A percentile compares a stretch with the other conserved stretches of the same genome.
Evolutionary conservation across 129 eudicot species (phyloP).

Genomic region (Silybum marianum): DNA sequence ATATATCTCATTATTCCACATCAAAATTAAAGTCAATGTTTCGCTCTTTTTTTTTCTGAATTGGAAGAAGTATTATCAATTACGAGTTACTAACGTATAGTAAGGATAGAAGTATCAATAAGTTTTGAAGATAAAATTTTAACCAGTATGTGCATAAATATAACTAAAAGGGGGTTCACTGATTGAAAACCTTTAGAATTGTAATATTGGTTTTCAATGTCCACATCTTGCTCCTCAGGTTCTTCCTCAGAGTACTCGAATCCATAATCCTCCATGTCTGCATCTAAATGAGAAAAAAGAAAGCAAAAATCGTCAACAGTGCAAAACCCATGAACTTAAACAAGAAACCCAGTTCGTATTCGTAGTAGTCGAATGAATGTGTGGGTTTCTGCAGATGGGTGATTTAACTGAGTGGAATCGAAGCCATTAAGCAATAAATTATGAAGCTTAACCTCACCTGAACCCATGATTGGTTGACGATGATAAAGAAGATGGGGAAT

Average conservation of each 20-base stretch:
- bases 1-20: background rate
- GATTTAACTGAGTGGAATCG: background rate
- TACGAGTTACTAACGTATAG: background rate
- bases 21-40: background rate
- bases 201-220: slow-evolving; percentile 94
- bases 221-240: slow-evolving; percentile 96
- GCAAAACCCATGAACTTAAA: background rate
- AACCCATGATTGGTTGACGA: slow-evolving; percentile 47
- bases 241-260: slow-evolving; percentile 97
- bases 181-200: slow-evolving; percentile 75
- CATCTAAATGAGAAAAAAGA: slow-evolving; percentile 49
- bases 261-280: slow-evolving; percentile 98
- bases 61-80: background rate
- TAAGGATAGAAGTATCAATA: background rate
- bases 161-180: slow-evolving; percentile 1
- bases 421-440: background rate
- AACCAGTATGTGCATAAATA: background rate
- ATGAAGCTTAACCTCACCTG: slow-evolving; percentile 35
- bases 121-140: background rate
- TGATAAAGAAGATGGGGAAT: slow-evolving; percentile 10
- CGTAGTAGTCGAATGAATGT: background rate
- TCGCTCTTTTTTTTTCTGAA: background rate
- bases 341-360: slow-evolving; percentile 2
- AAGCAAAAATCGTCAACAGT: background rate
- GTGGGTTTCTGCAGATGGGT: background rate